Evolutionary conservation across 2,329 filamentous ascomycete genomes (phyloP), one percentile per base, ranked within the genome.

Genomic region (Beauveria sp.): DNA sequence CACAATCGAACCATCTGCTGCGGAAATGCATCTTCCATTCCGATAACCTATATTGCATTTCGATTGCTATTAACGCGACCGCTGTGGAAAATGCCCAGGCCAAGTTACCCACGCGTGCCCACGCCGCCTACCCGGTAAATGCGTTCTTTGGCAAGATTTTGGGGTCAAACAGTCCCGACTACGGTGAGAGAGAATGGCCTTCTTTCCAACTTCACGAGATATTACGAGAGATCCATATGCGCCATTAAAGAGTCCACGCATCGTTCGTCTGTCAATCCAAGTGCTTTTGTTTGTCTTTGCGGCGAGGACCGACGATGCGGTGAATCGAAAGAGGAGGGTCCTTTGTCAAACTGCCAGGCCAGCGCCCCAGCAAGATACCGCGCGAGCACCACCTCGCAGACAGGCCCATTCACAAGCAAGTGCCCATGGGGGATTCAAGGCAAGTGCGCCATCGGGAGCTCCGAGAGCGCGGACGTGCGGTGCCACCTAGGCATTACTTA

Each of bases 381-480:
- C 47, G 45, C 18, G 28, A 40, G 38, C 51, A 54, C 46, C 20
- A 49, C 12, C 18, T 49, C 10, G 20, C 26, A 20, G 16, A 52
- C 30, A 20, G 28, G 49, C 16, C 22, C 22, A 55, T 26, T 18
- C 22, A 47, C 42, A 50, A 40, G 56, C 45, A 49, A 42, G 46
- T 49, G 30, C 47, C 38, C 45, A 49, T 47, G 47, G 47, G 18
- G 9, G 8, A 43, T n/a, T 8, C 26, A 59, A 34, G 57, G 28
- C 55, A 20, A 18, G 38, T 52, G 45, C 57, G 57, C 38, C 57
- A 52, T 59, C 57, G 57, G 57, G 38, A 24, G 34, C 38, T 42
- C 57, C 57, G 57, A 59, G 34, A 34, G 22, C 46, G 34, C 34
- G 10, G 14, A 30, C 24, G 28, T 28, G 43, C n/a, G 38, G 40